These are phyloP conservation scores for Cornus florida DNA, from an alignment of 148 eudicot genomes.

Conservation along the genomic window DNA sequence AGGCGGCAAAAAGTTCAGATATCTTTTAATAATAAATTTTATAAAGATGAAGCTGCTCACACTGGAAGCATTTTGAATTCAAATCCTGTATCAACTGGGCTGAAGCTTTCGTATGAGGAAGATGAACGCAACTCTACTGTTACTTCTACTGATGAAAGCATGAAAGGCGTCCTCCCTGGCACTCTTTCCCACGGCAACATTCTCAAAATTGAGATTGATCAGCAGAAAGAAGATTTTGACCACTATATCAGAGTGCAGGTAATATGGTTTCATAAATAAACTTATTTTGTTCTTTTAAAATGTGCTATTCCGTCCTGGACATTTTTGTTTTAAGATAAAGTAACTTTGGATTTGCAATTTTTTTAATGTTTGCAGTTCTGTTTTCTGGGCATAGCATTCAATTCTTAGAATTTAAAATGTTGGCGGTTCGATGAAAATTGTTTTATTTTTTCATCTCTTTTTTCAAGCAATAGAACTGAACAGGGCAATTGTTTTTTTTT, in stretches of 20 bases:
- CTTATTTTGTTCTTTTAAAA: no score
- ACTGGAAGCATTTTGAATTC: slow-evolving; percentile 28
- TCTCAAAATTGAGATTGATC: slow-evolving; percentile 33
- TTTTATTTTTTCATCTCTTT: no score
- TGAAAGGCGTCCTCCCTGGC: slow-evolving; percentile 28
- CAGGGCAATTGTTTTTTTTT: not conserved
- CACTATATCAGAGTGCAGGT: slow-evolving; percentile 47
- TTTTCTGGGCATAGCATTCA: no score
- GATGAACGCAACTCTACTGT: slow-evolving; percentile 48
- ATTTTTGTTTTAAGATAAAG: no score
- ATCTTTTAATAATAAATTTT: slow-evolving; percentile 20
- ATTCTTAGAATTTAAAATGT: no score
- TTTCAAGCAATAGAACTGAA: no score
- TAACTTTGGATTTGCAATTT: no score
- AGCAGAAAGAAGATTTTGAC: slow-evolving; percentile 43
- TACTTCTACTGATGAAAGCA: slow-evolving; percentile 39
- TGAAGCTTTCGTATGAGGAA: slow-evolving; percentile 47
- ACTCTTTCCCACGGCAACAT: slow-evolving; percentile 17
- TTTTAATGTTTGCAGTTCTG: no score
- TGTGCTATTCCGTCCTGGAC: no score
- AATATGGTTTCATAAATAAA: not conserved
- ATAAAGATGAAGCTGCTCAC: slow-evolving; percentile 27
- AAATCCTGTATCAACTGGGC: slow-evolving; percentile 48
- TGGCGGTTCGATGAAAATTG: no score
- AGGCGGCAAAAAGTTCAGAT: slow-evolving; percentile 37